Conservation (phyloP, 1,284 basidiomycete genomes). For the Naganishia liquefaciens region DNA sequence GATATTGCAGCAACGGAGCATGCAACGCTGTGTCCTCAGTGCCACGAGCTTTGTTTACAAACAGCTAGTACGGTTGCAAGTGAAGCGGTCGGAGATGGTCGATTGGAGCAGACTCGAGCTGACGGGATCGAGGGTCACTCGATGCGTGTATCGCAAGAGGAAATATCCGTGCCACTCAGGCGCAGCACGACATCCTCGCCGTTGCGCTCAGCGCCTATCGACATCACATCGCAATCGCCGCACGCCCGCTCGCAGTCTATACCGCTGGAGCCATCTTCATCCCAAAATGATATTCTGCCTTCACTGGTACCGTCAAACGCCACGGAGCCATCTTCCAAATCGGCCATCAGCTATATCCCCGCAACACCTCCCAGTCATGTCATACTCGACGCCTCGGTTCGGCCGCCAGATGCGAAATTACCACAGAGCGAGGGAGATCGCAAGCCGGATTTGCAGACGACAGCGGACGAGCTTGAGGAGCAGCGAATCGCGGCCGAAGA, state of each 20-base stretch:
- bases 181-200: not conserved
- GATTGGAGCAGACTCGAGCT: not conserved
- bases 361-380: not conserved
- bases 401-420: too few relatives aligned
- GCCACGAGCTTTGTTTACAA: conserved; percentile 3
- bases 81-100: not conserved
- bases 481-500: not conserved
- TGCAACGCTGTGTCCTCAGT: conserved; percentile 8
- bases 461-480: not conserved
- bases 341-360: not conserved
- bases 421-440: not conserved
- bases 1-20: not conserved
- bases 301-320: not conserved
- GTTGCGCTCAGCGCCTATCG: not conserved
- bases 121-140: not conserved
- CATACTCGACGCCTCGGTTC: not conserved
- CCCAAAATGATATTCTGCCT: not conserved
- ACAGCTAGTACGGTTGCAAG: not conserved
- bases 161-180: not conserved
- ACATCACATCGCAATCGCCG: not conserved
- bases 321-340: not conserved
- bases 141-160: not conserved
- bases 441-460: not conserved
- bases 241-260: not conserved
- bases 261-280: not conserved